Evolutionary conservation across 1,284 basidiomycete species (phyloP).

Genomic region (Waitea zeae): DNA sequence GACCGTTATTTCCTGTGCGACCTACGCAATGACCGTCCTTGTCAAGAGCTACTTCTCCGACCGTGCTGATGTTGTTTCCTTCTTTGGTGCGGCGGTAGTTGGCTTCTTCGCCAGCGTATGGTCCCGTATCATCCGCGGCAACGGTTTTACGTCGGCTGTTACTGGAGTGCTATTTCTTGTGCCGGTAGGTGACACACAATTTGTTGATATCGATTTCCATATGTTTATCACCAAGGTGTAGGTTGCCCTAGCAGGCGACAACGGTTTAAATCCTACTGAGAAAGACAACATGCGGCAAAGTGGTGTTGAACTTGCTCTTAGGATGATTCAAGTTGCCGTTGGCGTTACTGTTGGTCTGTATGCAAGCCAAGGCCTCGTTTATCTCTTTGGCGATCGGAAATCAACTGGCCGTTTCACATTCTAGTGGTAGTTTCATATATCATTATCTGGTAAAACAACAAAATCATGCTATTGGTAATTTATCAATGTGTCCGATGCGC

Average conservation of each 20-base stretch:
- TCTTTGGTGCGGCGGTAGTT: conserved; percentile 68
- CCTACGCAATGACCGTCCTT: conserved; percentile 50
- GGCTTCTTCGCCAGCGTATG: conserved; percentile 71
- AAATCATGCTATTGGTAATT: too few relatives aligned
- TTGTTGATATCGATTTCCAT: too few relatives aligned
- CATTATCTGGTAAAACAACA: too few relatives aligned
- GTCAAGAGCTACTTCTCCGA: conserved; percentile 20
- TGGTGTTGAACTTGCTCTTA: conserved; percentile 50
- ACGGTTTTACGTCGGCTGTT: conserved; percentile 82
- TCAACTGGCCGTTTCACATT: too few relatives aligned
- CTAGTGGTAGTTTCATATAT: too few relatives aligned
- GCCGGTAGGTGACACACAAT: conserved; percentile 44
- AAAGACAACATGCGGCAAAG: too few relatives aligned
- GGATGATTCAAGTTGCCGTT: conserved; percentile 77
- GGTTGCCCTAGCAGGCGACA: not conserved
- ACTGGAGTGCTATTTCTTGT: conserved; percentile 75
- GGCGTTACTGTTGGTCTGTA: conserved; percentile 77
- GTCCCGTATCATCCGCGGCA: conserved; percentile 59
- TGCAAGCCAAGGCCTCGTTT: conserved; percentile 63
- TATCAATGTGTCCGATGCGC: too few relatives aligned
- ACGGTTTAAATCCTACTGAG: conserved; percentile 26
- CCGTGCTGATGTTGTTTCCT: conserved; percentile 39
- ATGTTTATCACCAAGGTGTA: too few relatives aligned
- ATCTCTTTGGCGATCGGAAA: too few relatives aligned
- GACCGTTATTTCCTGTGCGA: conserved; percentile 62